phyloP scores from a whole-genome alignment of 2,329 filamentous ascomycete genomes.

The Capronia epimyces region DNA sequence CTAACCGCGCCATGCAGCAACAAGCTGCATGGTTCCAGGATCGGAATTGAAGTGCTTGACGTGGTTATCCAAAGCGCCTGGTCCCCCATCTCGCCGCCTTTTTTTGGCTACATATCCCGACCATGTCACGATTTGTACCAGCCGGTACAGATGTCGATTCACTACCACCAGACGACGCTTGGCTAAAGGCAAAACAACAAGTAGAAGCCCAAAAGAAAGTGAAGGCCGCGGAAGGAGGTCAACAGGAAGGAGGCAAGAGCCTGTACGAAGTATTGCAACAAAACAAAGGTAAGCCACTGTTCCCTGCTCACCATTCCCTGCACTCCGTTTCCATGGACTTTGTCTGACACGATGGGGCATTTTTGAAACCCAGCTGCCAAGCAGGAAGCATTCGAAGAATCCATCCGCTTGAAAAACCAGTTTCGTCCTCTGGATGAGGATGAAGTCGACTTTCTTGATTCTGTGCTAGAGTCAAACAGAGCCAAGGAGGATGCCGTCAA shows the following conservation, averaged over 20 bases:
- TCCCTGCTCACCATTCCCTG: slow-evolving; percentile 6
- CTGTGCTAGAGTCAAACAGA: slow-evolving; percentile 52
- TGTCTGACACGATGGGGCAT: slow-evolving; percentile 41
- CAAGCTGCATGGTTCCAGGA: no score
- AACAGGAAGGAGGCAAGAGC: slow-evolving; percentile 43
- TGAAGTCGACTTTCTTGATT: slow-evolving; percentile 50
- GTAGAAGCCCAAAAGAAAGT: slow-evolving; percentile 28
- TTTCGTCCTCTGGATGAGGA: slow-evolving; percentile 49
- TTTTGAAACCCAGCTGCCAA: slow-evolving; percentile 38
- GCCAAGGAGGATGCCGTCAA: slow-evolving; percentile 53
- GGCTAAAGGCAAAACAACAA: slow-evolving; percentile 39
- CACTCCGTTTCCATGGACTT: background rate
- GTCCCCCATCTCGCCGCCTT: no score
- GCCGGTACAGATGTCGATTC: slow-evolving; percentile 41
- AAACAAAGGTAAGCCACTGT: slow-evolving; percentile 44
- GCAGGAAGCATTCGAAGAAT: slow-evolving; percentile 50
- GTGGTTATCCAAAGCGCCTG: no score
- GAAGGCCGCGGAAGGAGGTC: slow-evolving; percentile 24
- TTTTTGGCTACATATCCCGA: background rate
- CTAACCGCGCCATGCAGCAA: no score
- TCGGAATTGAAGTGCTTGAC: no score
- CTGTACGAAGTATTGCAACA: slow-evolving; percentile 46
- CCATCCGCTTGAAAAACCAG: slow-evolving; percentile 46
- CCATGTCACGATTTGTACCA: slow-evolving; percentile 45
- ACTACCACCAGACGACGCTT: slow-evolving; percentile 40